phyloP scores from a whole-genome alignment of 2,329 filamentous ascomycete species.

The Hawksworthiomyces lignivorus region DNA sequence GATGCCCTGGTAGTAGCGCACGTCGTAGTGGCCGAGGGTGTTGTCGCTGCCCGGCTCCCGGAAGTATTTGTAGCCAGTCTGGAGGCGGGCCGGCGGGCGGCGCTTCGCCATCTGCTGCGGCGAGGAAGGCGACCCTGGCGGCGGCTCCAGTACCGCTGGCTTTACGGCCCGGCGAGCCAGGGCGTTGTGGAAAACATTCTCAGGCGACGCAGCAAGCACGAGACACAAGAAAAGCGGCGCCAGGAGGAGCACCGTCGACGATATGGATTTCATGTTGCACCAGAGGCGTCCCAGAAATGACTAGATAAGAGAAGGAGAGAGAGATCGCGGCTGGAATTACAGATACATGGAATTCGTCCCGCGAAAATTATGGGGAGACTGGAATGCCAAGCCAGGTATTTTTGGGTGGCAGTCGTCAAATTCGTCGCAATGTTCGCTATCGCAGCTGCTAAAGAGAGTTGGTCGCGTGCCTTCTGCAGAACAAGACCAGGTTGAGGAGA shows the following conservation, averaged over 20 bases:
- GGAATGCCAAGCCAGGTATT: too few species aligned
- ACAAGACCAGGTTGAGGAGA: too few species aligned
- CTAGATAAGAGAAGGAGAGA: not conserved
- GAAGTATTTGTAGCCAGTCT: slow-evolving; percentile 49
- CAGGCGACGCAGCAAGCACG: not conserved
- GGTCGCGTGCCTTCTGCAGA: too few species aligned
- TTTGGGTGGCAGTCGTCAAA: too few species aligned
- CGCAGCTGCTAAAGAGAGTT: too few species aligned
- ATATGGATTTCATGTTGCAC: slow-evolving; percentile 4
- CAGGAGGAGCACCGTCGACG: slow-evolving; percentile 3
- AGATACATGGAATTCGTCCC: too few species aligned
- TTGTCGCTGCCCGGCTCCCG: slow-evolving; percentile 54
- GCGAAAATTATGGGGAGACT: too few species aligned
- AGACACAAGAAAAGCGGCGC: slow-evolving; percentile 4
- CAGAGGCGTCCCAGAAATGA: not conserved
- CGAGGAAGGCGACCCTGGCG: slow-evolving; percentile 2
- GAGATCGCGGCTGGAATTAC: too few species aligned
- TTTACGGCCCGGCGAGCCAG: not conserved
- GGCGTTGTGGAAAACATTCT: not conserved
- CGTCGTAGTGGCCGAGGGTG: slow-evolving; percentile 65
- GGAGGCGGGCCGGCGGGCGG: slow-evolving; percentile 1
- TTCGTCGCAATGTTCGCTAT: too few species aligned
- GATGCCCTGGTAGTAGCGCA: slow-evolving; percentile 56
- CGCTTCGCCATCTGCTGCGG: slow-evolving; percentile 1
- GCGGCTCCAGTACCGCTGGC: not conserved